Conservation (phyloP, 2,329 filamentous ascomycete genomes). For the Cyphellophora attinorum region DNA sequence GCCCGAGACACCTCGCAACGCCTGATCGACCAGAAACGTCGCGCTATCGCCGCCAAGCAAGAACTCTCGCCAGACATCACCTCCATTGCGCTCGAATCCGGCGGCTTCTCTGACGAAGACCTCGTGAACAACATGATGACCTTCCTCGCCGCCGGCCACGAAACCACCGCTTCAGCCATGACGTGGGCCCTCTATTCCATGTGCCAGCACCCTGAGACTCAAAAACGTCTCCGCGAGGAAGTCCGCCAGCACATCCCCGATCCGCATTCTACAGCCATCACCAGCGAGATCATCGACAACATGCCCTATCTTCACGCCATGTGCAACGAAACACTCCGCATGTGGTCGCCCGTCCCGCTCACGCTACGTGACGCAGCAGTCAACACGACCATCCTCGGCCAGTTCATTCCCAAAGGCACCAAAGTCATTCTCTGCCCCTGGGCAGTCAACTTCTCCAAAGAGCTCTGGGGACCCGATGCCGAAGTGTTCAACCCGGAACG, state of each 20-base stretch:
- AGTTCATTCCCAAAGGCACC: constrained; percentile 61
- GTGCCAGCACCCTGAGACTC: constrained; percentile 19
- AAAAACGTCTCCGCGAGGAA: constrained; percentile 20
- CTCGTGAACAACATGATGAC: constrained; percentile 88
- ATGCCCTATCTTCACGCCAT: constrained; percentile 75
- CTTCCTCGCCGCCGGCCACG: constrained; percentile 60
- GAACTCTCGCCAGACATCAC: constrained; percentile 62
- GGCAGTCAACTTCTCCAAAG: constrained; percentile 60
- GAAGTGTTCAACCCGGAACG: constrained; percentile 67
- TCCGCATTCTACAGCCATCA: constrained; percentile 17
- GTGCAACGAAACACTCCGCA: constrained; percentile 66
- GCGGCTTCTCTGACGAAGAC: constrained; percentile 66
- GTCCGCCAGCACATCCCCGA: constrained; percentile 18
- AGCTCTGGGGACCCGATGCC: constrained; percentile 70
- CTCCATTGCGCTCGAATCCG: constrained; percentile 67
- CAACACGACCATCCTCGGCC: constrained; percentile 56
- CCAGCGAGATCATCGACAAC: constrained; percentile 48
- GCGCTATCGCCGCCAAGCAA: constrained; percentile 37
- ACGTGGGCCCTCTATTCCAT: constrained; percentile 22
- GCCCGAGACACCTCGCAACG: constrained; percentile 59
- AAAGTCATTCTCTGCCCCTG: constrained; percentile 53
- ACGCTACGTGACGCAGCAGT: constrained; percentile 57
- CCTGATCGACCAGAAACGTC: constrained; percentile 63
- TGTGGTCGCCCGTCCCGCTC: constrained; percentile 60
- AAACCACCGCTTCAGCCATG: constrained; percentile 22